Evolutionary conservation across 441 rosid species (phyloP).

Genomic region (Pelargonium australe): DNA sequence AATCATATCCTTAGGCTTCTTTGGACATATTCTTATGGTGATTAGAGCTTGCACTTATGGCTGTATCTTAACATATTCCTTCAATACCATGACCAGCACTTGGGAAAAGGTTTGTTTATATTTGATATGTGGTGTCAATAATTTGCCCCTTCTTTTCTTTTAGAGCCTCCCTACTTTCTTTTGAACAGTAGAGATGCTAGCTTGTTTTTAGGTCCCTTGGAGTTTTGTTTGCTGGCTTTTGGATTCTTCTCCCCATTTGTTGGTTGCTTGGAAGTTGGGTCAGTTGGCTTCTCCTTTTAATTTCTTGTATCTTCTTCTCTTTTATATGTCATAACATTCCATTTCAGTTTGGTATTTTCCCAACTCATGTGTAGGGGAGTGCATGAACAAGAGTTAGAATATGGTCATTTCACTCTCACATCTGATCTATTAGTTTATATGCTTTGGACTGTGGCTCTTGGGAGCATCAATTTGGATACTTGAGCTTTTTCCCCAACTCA

Average conservation of each 20-base stretch:
- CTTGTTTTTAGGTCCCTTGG: background rate
- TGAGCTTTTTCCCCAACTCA: too few relatives aligned
- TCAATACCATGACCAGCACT: too few relatives aligned
- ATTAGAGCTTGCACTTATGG: too few relatives aligned
- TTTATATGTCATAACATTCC: background rate
- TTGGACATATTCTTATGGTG: too few relatives aligned
- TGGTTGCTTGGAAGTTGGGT: background rate
- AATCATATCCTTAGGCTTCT: too few relatives aligned
- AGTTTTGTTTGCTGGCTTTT: background rate
- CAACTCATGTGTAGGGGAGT: background rate
- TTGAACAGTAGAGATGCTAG: too few relatives aligned
- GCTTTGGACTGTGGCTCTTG: background rate
- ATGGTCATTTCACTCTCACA: background rate
- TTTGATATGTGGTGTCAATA: too few relatives aligned
- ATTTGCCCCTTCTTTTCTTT: too few relatives aligned
- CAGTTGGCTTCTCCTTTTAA: conserved; percentile 2
- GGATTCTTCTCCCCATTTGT: background rate
- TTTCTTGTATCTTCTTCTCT: background rate
- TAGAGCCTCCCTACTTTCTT: too few relatives aligned
- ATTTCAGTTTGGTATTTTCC: background rate
- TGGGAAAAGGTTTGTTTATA: too few relatives aligned
- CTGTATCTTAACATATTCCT: too few relatives aligned
- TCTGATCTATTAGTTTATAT: background rate
- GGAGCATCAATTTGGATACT: background rate
- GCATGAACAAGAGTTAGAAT: background rate